These are phyloP conservation scores for Tripterygium wilfordii DNA, from an alignment of 177 flowering plant genomes.

Conservation along the genomic window DNA sequence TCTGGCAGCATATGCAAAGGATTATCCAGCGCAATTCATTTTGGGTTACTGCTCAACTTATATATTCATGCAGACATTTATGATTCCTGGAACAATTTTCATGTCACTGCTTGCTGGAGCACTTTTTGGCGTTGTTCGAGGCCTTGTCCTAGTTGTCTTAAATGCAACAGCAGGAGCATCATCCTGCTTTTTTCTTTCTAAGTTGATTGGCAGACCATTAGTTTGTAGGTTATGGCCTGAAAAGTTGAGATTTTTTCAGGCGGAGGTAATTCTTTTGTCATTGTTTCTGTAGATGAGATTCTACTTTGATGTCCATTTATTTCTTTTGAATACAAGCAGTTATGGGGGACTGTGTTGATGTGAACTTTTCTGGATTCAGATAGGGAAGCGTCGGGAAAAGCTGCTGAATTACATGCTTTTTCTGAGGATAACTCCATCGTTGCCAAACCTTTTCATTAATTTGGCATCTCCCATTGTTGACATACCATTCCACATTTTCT, in stretches of 20 bases:
- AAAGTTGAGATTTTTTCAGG: slow-evolving; percentile 81
- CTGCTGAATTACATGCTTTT: slow-evolving; percentile 96
- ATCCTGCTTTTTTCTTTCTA: slow-evolving; percentile 89
- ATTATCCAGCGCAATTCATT: slow-evolving; percentile 72
- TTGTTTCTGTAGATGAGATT: no score
- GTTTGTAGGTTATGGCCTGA: slow-evolving; percentile 96
- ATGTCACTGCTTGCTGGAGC: slow-evolving; percentile 99
- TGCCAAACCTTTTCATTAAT: slow-evolving; percentile 96
- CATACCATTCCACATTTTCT: slow-evolving; percentile 91
- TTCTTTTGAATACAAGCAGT: no score
- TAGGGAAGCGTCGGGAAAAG: slow-evolving; percentile 81
- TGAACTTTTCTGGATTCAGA: slow-evolving; percentile 34
- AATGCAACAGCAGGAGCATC: slow-evolving; percentile 98
- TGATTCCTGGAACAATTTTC: slow-evolving; percentile 99
- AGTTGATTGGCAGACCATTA: slow-evolving; percentile 88
- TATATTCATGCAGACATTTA: slow-evolving; percentile 99
- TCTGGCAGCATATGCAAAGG: slow-evolving; percentile 69
- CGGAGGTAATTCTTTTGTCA: slow-evolving; percentile 64
- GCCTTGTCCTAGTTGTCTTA: slow-evolving; percentile 78
- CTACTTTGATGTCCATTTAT: background rate
- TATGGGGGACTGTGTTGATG: background rate
- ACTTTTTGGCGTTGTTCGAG: slow-evolving; percentile 86
- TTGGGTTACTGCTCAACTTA: slow-evolving; percentile 94
- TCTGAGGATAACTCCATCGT: slow-evolving; percentile 93
- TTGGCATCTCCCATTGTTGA: slow-evolving; percentile 99